Conservation (phyloP, 2,329 filamentous ascomycete genomes). For the Colletotrichum navitas region DNA sequence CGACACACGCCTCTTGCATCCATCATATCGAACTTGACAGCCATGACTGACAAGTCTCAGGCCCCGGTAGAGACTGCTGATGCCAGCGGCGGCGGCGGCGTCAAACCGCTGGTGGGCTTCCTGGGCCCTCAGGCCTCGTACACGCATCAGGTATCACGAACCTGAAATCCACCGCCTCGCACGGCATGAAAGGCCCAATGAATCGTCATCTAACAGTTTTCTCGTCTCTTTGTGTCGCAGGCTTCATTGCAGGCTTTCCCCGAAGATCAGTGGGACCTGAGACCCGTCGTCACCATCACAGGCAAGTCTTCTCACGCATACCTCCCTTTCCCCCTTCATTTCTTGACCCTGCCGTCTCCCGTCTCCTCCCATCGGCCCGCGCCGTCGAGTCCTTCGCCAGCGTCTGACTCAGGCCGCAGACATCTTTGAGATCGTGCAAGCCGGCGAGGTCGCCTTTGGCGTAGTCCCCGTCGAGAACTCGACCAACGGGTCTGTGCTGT, state of each 20-base stretch:
- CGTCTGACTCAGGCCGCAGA: constrained; percentile 60
- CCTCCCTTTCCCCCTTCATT: too few species aligned
- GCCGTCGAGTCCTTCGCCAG: not conserved
- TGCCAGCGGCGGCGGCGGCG: constrained; percentile 20
- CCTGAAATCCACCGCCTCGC: constrained; percentile 10
- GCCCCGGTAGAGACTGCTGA: constrained; percentile 16
- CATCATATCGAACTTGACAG: constrained; percentile 1
- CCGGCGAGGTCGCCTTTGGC: constrained; percentile 73
- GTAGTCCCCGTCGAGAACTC: constrained; percentile 97
- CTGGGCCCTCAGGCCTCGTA: constrained; percentile 64
- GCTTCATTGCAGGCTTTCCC: constrained; percentile 63
- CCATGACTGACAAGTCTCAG: constrained; percentile 36
- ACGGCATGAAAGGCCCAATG: constrained; percentile 13
- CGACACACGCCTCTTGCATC: not conserved
- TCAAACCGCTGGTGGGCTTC: constrained; percentile 59
- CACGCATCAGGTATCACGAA: constrained; percentile 61
- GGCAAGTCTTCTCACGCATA: constrained; percentile 48
- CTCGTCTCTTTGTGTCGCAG: constrained; percentile 48
- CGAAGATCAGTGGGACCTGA: constrained; percentile 60
- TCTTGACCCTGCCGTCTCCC: constrained; percentile 6
- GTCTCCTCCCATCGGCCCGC: constrained; percentile 22
- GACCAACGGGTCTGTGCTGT: constrained; percentile 91
- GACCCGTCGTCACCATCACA: constrained; percentile 65
- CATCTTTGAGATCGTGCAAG: constrained; percentile 84
- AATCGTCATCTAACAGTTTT: constrained; percentile 43